phyloP scores from a whole-genome alignment of 1,139 yeast genomes.

The Blastobotrys buckinghamii region DNA sequence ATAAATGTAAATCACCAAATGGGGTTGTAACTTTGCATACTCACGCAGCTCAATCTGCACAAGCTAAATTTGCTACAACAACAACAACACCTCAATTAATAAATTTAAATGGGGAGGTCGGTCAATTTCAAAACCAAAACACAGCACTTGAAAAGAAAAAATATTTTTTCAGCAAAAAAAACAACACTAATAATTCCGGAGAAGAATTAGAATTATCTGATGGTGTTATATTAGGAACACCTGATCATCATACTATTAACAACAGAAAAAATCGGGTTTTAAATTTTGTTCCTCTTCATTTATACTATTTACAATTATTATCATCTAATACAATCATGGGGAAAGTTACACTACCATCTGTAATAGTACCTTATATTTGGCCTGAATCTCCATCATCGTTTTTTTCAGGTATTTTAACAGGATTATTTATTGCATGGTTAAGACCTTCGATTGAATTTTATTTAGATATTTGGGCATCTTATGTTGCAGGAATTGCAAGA shows the following conservation, averaged over 20 bases:
- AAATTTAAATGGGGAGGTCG: background rate
- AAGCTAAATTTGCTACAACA: background rate
- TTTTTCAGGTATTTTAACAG: conserved; percentile 24
- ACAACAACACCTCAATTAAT: background rate
- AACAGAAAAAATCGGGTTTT: background rate
- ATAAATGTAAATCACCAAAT: conserved; percentile 1
- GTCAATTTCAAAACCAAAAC: too few relatives aligned
- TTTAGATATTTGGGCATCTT: conserved; percentile 24
- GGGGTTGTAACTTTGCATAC: background rate
- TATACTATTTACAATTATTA: background rate
- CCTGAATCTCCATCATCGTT: conserved; percentile 27
- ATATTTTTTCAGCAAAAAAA: too few relatives aligned
- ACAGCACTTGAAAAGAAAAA: too few relatives aligned
- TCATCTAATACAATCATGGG: conserved; percentile 8
- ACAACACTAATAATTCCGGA: background rate
- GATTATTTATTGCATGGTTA: conserved; percentile 21
- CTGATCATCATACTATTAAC: background rate
- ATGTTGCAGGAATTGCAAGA: conserved; percentile 18
- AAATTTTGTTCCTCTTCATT: background rate
- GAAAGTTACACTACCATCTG: conserved; percentile 13
- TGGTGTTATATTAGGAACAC: background rate
- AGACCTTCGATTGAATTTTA: conserved; percentile 24
- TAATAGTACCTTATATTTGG: conserved; percentile 22
- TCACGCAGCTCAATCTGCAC: background rate
- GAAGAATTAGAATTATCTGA: background rate